Percentiles rank a stretch among this genome's conserved stretches.
These are phyloP conservation scores for Thyridium curvatum DNA, from an alignment of 2,329 filamentous ascomycete species.

Conservation along the genomic window DNA sequence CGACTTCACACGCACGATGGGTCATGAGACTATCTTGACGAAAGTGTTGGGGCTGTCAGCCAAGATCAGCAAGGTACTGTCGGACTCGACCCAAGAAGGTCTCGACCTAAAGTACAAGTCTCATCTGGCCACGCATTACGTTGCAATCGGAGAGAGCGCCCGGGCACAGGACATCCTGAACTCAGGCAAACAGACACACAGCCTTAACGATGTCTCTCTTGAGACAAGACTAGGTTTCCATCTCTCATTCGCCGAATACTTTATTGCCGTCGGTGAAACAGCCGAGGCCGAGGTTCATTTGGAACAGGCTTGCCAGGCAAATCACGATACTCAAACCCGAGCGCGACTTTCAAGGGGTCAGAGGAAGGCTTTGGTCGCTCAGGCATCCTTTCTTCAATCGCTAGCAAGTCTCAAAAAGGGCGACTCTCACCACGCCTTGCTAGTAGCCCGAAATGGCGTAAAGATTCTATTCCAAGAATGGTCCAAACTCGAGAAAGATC, in stretches of 20 bases:
- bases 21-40: conserved; percentile 38
- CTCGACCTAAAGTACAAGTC: conserved; percentile 37
- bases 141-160: conserved; percentile 43
- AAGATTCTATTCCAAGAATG: conserved; percentile 50
- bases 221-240: conserved; percentile 41
- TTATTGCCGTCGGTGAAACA: conserved; percentile 38
- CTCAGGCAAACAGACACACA: no score
- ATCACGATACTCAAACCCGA: conserved; percentile 10
- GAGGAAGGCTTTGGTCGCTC: conserved; percentile 46
- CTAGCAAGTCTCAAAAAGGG: conserved; percentile 58
- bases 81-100: conserved; percentile 24
- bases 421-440: conserved; percentile 50
- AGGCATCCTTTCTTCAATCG: conserved; percentile 59
- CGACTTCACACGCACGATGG: conserved; percentile 45
- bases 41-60: conserved; percentile 39
- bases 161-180: conserved; percentile 49
- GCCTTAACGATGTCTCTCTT: no score
- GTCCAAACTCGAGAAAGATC: conserved; percentile 39
- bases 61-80: conserved; percentile 30
- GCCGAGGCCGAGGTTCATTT: conserved; percentile 4
- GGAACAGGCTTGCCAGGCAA: no score
- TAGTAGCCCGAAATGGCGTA: conserved; percentile 50
- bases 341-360: conserved; percentile 13
- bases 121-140: conserved; percentile 45
- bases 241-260: conserved; percentile 68